Percentiles rank a stretch among this genome's conserved stretches.
Evolutionary conservation across 2,329 filamentous ascomycete species (phyloP).

Genomic region (Penicillium sp.): DNA sequence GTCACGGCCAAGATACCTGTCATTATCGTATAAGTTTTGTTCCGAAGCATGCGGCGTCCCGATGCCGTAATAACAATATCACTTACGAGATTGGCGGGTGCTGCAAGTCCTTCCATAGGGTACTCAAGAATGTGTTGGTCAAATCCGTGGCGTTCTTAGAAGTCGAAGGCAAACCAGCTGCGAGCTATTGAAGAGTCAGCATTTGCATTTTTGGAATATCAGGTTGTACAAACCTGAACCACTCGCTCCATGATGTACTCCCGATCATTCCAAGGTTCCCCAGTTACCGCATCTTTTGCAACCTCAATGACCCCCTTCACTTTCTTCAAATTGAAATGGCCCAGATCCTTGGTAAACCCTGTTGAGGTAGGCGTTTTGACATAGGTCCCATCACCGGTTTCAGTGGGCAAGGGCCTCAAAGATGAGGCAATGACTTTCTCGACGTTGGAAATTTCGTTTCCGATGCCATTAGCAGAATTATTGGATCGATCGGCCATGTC

Average conservation of each 20-base stretch:
- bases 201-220: not conserved
- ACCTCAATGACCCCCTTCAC: slow-evolving; percentile 42
- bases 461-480: slow-evolving; percentile 20
- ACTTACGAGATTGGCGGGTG: slow-evolving; percentile 55
- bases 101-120: slow-evolving; percentile 56
- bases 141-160: slow-evolving; percentile 38
- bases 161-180: slow-evolving; percentile 38
- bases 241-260: slow-evolving; percentile 62
- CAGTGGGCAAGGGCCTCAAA: slow-evolving; percentile 42
- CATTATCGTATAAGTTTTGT: not conserved
- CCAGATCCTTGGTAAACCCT: slow-evolving; percentile 47
- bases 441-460: slow-evolving; percentile 38
- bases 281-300: slow-evolving; percentile 46
- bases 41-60: not conserved
- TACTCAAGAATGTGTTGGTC: slow-evolving; percentile 54
- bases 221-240: slow-evolving; percentile 42
- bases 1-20: slow-evolving; percentile 40
- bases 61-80: slow-evolving; percentile 1
- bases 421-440: slow-evolving; percentile 44
- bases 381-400: slow-evolving; percentile 45
- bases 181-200: slow-evolving; percentile 26
- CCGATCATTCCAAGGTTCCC: slow-evolving; percentile 61
- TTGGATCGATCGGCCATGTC: not conserved
- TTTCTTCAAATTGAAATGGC: slow-evolving; percentile 48
- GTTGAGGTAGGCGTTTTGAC: slow-evolving; percentile 34